phyloP scores from a whole-genome alignment of 1,139 yeast genomes.

The Blastobotrys niveus region DNA sequence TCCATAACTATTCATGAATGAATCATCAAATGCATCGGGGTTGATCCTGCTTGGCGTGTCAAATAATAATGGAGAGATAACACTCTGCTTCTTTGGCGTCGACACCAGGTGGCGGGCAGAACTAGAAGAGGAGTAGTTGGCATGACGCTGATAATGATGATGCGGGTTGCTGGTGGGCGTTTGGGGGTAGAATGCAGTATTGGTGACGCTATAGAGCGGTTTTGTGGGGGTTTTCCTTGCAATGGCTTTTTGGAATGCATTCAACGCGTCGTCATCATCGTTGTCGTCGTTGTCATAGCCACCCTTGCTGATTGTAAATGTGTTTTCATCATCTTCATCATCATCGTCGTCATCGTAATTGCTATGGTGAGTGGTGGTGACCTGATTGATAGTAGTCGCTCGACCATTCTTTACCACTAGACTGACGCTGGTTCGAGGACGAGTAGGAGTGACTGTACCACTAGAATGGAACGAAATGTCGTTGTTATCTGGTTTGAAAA shows the following conservation, averaged over 20 bases:
- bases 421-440: slow-evolving; percentile 5
- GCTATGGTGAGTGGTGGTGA: too few species aligned
- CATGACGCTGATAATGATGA: too few species aligned
- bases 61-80: slow-evolving; percentile 5
- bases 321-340: slow-evolving; percentile 1
- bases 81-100: slow-evolving; percentile 2
- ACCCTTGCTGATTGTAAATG: not conserved
- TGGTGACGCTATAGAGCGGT: too few species aligned
- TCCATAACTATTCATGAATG: slow-evolving; percentile 8
- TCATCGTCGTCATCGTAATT: slow-evolving; percentile 1
- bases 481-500: not conserved
- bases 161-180: not conserved
- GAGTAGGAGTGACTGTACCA: not conserved
- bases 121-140: not conserved
- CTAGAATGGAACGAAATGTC: not conserved
- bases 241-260: slow-evolving; percentile 13
- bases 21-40: slow-evolving; percentile 11
- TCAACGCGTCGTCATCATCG: slow-evolving; percentile 12
- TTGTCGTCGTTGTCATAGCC: not conserved
- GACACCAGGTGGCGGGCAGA: not conserved
- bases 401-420: slow-evolving; percentile 13
- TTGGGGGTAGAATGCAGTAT: not conserved
- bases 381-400: slow-evolving; percentile 10
- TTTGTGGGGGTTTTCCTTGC: not conserved
- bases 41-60: slow-evolving; percentile 12